phyloP scores from a whole-genome alignment of 306 rosid species.

The Acmispon strigosus region DNA sequence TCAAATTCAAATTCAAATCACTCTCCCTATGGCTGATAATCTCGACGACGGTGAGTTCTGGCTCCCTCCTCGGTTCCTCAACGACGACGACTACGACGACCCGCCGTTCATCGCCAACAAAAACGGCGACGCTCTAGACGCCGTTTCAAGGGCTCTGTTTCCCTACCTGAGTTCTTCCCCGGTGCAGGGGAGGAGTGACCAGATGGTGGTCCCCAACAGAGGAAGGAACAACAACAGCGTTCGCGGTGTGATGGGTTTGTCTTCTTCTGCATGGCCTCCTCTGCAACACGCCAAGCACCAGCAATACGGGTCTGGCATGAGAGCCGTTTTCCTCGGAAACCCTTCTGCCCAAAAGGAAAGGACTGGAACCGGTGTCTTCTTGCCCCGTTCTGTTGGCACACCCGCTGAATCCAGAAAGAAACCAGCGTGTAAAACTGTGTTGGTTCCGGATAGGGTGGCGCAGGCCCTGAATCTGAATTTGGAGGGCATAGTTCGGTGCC shows the following conservation, averaged over 20 bases:
- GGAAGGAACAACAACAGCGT: constrained; percentile 16
- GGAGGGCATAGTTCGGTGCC: too few relatives aligned
- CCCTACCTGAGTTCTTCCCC: constrained; percentile 42
- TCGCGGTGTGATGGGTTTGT: constrained; percentile 14
- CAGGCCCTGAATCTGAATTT: constrained; percentile 53
- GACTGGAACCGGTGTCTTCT: constrained; percentile 80
- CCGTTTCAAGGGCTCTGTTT: not conserved
- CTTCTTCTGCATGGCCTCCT: constrained; percentile 61
- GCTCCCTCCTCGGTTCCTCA: constrained; percentile 59
- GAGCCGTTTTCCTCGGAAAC: constrained; percentile 35
- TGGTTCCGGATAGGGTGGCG: constrained; percentile 63
- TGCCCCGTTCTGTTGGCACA: constrained; percentile 47
- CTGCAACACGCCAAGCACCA: constrained; percentile 31
- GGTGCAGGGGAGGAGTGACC: constrained; percentile 3
- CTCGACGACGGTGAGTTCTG: constrained; percentile 64
- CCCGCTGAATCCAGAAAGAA: constrained; percentile 31
- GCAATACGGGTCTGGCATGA: constrained; percentile 34
- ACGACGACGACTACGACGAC: constrained; percentile 56
- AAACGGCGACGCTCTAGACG: constrained; percentile 7
- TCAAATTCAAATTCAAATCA: not conserved
- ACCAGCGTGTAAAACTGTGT: constrained; percentile 43
- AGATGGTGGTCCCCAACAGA: constrained; percentile 24
- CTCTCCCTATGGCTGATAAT: constrained; percentile 38
- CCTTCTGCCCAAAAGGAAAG: constrained; percentile 32
- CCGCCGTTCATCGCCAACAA: not conserved